A percentile compares a stretch with the other conserved stretches of the same genome.
Evolutionary conservation across 441 rosid genomes (phyloP).

Genomic region (Pelargonium citronellum): DNA sequence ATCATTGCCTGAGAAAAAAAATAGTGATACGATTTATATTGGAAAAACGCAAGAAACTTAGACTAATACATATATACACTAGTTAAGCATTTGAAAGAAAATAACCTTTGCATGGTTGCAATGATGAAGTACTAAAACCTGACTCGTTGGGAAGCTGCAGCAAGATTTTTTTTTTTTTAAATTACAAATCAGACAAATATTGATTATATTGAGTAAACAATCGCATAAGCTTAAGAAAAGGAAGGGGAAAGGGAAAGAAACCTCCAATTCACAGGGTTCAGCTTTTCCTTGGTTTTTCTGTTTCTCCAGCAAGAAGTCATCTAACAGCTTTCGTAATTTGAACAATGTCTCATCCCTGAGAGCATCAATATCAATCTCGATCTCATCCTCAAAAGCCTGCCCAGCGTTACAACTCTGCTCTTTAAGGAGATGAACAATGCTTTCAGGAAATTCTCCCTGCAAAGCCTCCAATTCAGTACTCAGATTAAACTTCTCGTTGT

Average conservation of each 20-base stretch:
- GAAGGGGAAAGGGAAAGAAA: constrained; percentile 22
- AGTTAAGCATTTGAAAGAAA: constrained; percentile 14
- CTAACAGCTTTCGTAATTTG: constrained; percentile 57
- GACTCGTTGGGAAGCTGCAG: constrained; percentile 58
- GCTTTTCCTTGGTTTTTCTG: constrained; percentile 40
- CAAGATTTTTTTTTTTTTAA: constrained; percentile 19
- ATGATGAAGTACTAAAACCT: constrained; percentile 57
- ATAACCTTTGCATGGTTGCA: constrained; percentile 63
- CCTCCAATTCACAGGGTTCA: constrained; percentile 78
- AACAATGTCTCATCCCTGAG: constrained; percentile 64
- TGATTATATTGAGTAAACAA: neutral
- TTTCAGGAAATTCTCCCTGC: constrained; percentile 64
- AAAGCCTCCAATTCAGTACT: constrained; percentile 57
- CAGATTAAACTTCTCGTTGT: constrained; percentile 56
- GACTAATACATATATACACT: constrained; percentile 9
- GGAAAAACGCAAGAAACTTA: constrained; percentile 4
- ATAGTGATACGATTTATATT: constrained; percentile 11
- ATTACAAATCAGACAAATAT: constrained; percentile 19
- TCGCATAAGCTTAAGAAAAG: neutral
- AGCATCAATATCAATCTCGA: constrained; percentile 72
- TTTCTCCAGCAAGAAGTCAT: constrained; percentile 54
- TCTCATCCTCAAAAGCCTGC: constrained; percentile 45
- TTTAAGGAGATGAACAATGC: constrained; percentile 57
- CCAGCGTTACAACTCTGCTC: constrained; percentile 50
- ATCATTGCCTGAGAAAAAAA: constrained; percentile 46